Evolutionary conservation across 1,284 basidiomycete species (phyloP), one percentile per base, ranked within the genome.

Genomic region (Tylopilus sp.): DNA sequence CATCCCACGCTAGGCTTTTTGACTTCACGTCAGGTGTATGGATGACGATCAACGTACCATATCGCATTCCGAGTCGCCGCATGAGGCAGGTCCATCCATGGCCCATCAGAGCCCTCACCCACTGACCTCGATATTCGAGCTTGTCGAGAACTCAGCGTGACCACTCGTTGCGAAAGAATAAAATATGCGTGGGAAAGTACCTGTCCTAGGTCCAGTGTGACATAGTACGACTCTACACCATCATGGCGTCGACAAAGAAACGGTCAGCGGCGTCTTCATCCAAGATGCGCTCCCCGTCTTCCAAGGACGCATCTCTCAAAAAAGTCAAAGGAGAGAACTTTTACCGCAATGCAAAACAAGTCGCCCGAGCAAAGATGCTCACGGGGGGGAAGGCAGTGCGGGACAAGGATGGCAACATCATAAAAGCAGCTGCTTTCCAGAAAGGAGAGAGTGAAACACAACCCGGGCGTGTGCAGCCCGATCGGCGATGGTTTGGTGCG

Each of bases 401-500:
- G 41, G 90, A 96, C 72, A 81, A 80, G 60, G 87, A 92, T 58
- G 94, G 94, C 49, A 95, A 92, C 69, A 86, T 97, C 61, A 80
- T 90, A 57, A 77, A 95, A 70, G 92, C 91, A 42, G 94, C 95
- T 53, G 89, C 89, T 2, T 97, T 93, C 67, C 94, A 97, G 72
- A 93, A 89, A 67, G 86, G 86, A 19, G 92, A 95, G 70, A 84
- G 84, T 56, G 92, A 96, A 69, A 85, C 88, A 5, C 84, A 82
- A 49, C 88, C 90, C 0, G 94, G 94, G 16, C 75, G 93, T 50
- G 90, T 97, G 28, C 89, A 94, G 71, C 89, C 94, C 54, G 95
- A 97, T 76, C 76, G 92, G 52, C 72, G 93, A 59, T 97, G 94
- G 94, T 97, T 97, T 62, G 94, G 92, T 94, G 63, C 61, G 87